These are phyloP conservation scores for Heracleum sosnowskyi DNA, from an alignment of 129 eudicot genomes.

Conservation along the genomic window DNA sequence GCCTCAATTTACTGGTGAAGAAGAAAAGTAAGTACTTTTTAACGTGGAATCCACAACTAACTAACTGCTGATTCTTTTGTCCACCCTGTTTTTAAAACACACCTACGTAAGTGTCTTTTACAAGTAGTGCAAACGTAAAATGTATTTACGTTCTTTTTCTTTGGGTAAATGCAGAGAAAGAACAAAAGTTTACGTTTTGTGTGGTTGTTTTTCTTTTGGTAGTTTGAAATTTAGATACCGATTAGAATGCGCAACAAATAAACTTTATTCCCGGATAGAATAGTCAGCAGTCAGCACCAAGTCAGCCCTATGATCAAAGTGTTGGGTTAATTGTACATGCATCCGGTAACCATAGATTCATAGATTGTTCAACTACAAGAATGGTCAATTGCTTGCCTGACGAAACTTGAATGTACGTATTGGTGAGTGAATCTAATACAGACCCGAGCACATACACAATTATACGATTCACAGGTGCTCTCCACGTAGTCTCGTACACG, in stretches of 20 bases:
- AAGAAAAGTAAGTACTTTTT: slow-evolving; percentile 21
- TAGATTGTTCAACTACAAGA: background rate
- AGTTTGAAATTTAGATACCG: background rate
- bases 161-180: slow-evolving; percentile 21
- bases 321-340: background rate
- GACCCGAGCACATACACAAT: background rate
- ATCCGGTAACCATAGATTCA: background rate
- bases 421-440: background rate
- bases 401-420: background rate
- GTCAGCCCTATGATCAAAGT: slow-evolving; percentile 12
- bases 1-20: background rate
- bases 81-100: background rate
- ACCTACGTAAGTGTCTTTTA: background rate
- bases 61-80: background rate
- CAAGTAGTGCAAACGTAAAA: slow-evolving; percentile 12
- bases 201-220: background rate
- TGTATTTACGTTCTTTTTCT: too few species aligned
- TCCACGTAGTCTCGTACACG: background rate
- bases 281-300: slow-evolving; percentile 23
- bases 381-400: background rate
- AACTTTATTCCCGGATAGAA: slow-evolving; percentile 17
- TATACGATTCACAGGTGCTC: background rate
- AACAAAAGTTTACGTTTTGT: slow-evolving; percentile 17
- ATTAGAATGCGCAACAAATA: background rate
- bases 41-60: slow-evolving; percentile 32